Base-by-base conservation (phyloP, 2,329 filamentous ascomycete genomes). In the Coniosporium tulheliwenetii region DNA sequence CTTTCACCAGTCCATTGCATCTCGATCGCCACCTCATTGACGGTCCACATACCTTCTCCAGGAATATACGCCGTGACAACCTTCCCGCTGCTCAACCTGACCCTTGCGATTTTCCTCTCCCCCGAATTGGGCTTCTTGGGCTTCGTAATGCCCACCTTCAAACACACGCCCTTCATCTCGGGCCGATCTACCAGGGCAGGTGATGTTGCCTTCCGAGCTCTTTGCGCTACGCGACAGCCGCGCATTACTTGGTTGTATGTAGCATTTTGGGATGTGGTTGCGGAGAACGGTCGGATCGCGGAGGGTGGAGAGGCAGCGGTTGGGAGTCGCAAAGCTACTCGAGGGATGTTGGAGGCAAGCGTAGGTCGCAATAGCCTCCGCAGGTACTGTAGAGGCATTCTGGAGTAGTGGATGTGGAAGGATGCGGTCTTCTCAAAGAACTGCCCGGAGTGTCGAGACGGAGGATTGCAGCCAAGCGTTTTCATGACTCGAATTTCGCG, bases 111-210 rank as follows among this genome's bases (percentile, higher is more conserved):
- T 70, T 98, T 98, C 47, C 91, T 73, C 71, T 96, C 86, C 42
- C 87, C 91, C 26, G 91, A 98, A 64, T 98, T 98, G 49, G 91
- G 91, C 66, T 98, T 98, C 78, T 98, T 98, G 42, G 91, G 91
- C 56, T 91, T 86, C 52, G 83, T 86, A 52, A 87, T 84, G 55
- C 85, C 86, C 45, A 96, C 91, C 59, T 93, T 87, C 48, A 98
- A 67, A 62, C 91, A 96, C 32, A 98, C 91, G 51, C 89, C 91
- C 69, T 96, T 96, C 65, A 94, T 79, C 56, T 82, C 76, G 3
- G 91, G 86, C 36, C 83, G 73, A 39, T 75, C 62, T 45, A 71
- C 72, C 47, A 98, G 73, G 15, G 89, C 87, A 0, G 91, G 91
- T 2, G 89, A 96, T 39, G 85, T 79, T 50, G 84, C 75, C 64